Evolutionary conservation across 1,284 basidiomycete genomes (phyloP).

Genomic region (Cronartium quercuum): DNA sequence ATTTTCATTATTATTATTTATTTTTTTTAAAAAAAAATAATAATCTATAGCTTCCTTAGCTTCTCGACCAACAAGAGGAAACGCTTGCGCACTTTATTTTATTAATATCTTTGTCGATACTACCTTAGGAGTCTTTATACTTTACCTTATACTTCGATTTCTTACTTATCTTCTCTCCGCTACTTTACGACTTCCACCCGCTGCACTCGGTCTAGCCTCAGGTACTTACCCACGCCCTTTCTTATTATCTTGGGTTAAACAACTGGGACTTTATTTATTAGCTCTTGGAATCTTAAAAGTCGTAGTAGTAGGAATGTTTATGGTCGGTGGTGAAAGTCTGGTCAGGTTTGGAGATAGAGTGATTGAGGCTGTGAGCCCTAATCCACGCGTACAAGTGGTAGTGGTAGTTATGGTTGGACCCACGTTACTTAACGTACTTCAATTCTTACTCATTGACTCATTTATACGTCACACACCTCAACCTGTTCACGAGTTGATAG

Average conservation of each 20-base stretch:
- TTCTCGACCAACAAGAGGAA: conserved; percentile 21
- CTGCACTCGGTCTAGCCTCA: conserved; percentile 21
- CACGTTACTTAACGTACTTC: conserved; percentile 29
- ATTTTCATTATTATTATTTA: too few species aligned
- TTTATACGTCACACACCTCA: conserved; percentile 26
- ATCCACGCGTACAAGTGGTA: conserved; percentile 20
- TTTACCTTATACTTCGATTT: conserved; percentile 70
- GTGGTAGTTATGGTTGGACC: conserved; percentile 37
- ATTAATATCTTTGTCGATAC: conserved; percentile 92
- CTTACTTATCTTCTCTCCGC: conserved; percentile 64
- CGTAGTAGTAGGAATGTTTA: conserved; percentile 67
- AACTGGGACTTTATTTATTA: conserved; percentile 77
- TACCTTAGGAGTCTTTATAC: conserved; percentile 77
- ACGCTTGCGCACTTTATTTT: conserved; percentile 61
- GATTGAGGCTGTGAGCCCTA: conserved; percentile 26
- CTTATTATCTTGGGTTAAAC: conserved; percentile 67
- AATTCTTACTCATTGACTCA: conserved; percentile 35
- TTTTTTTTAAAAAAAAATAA: conserved; percentile 71
- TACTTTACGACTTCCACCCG: conserved; percentile 60
- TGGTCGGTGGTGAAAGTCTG: conserved; percentile 48
- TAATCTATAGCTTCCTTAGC: conserved; percentile 47
- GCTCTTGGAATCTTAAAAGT: conserved; percentile 85
- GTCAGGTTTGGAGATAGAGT: conserved; percentile 23
- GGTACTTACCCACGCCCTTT: conserved; percentile 37
- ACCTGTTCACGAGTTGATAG: conserved; percentile 9